phyloP scores from a whole-genome alignment of 768 basidiomycete genomes.

The Gautieria morchelliformis region DNA sequence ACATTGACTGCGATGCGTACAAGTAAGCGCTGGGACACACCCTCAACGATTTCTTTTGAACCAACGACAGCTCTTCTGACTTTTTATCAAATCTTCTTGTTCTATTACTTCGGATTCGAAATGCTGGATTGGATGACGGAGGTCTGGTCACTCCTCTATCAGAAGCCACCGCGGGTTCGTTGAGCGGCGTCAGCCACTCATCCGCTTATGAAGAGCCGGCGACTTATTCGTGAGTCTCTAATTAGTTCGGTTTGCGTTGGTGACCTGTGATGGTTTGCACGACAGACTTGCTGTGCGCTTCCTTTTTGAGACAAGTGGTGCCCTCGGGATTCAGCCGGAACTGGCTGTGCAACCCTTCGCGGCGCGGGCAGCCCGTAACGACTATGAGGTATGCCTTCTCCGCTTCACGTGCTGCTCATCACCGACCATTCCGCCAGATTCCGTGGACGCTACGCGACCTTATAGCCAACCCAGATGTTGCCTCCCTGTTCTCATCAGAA shows the following conservation, averaged over 20 bases:
- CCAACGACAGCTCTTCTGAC: constrained; percentile 32
- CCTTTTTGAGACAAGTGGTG: constrained; percentile 71
- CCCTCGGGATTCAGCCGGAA: constrained; percentile 40
- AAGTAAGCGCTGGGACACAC: constrained; percentile 36
- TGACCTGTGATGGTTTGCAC: neutral
- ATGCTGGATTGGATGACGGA: constrained; percentile 84
- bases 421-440: constrained; percentile 35
- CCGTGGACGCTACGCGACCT: constrained; percentile 89
- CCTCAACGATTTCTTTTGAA: constrained; percentile 25
- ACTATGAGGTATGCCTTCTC: constrained; percentile 63
- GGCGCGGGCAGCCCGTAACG: constrained; percentile 73
- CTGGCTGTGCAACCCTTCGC: constrained; percentile 69
- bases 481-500: constrained; percentile 67
- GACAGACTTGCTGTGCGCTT: constrained; percentile 78
- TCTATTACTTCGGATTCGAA: constrained; percentile 76
- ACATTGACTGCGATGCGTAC: constrained; percentile 93
- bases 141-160: constrained; percentile 86
- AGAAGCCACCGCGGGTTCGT: constrained; percentile 86
- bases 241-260: neutral
- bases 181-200: constrained; percentile 85
- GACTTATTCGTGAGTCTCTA: constrained; percentile 60
- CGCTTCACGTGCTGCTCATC: constrained; percentile 2
- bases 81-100: constrained; percentile 89
- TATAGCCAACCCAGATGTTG: constrained; percentile 75
- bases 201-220: constrained; percentile 75